Conservation (phyloP, 1,139 yeast species). For the Blastobotrys raffinosifermentans region DNA sequence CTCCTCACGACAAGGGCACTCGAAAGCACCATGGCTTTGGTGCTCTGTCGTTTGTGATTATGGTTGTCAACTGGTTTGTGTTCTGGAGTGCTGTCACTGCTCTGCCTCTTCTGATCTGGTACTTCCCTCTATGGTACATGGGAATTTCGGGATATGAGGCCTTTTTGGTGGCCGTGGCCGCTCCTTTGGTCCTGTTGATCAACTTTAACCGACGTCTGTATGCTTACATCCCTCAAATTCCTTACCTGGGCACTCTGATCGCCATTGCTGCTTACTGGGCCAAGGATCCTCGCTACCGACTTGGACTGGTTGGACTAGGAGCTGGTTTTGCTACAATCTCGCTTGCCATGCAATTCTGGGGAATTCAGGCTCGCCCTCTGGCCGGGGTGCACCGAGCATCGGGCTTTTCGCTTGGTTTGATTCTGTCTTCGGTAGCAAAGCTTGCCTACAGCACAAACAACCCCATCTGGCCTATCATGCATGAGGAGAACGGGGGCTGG, state of each 20-base stretch:
- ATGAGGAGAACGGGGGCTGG: slow-evolving; percentile 78
- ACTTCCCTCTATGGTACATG: slow-evolving; percentile 97
- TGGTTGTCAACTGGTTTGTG: slow-evolving; percentile 41
- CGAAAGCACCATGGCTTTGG: slow-evolving; percentile 27
- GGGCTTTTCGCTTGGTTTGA: slow-evolving; percentile 66
- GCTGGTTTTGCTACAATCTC: slow-evolving; percentile 58
- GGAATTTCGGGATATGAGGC: slow-evolving; percentile 94
- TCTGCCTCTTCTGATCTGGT: slow-evolving; percentile 84
- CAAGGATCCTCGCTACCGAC: slow-evolving; percentile 60
- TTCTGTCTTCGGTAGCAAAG: slow-evolving; percentile 67
- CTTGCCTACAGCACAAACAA: slow-evolving; percentile 76
- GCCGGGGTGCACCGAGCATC: slow-evolving; percentile 49
- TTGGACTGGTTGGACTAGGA: slow-evolving; percentile 63
- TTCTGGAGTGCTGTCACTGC: slow-evolving; percentile 85
- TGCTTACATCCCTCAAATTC: slow-evolving; percentile 46
- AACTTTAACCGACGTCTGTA: slow-evolving; percentile 46
- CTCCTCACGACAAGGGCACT: slow-evolving; percentile 4
- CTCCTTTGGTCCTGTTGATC: slow-evolving; percentile 52
- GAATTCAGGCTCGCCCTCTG: slow-evolving; percentile 40
- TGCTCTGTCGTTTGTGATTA: slow-evolving; percentile 24
- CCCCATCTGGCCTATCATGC: slow-evolving; percentile 96
- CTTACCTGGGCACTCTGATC: slow-evolving; percentile 51
- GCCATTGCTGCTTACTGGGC: slow-evolving; percentile 76
- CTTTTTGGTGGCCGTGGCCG: slow-evolving; percentile 50
- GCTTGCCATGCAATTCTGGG: slow-evolving; percentile 53